Conservation (phyloP, 306 rosid species). For the Malus sieversii region DNA sequence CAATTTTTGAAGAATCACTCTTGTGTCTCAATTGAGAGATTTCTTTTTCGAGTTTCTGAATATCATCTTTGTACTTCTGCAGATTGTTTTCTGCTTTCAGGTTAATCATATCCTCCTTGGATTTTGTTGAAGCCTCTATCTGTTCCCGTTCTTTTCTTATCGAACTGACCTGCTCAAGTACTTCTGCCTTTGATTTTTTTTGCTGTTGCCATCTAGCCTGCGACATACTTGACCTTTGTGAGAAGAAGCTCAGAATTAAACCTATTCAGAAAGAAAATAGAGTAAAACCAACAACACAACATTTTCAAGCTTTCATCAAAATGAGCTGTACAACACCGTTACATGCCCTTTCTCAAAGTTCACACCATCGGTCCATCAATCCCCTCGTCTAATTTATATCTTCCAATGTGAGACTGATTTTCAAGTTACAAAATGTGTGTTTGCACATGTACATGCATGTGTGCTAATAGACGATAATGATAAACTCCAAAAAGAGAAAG, state of each 20-base stretch:
- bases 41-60: conserved; percentile 72
- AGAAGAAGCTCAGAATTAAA: conserved; percentile 39
- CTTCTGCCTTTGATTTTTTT: conserved; percentile 57
- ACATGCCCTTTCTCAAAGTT: not conserved
- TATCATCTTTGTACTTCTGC: conserved; percentile 56
- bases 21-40: conserved; percentile 64
- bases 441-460: not conserved
- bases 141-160: conserved; percentile 75
- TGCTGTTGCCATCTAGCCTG: conserved; percentile 81
- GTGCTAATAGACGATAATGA: not conserved
- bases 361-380: not conserved
- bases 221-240: conserved; percentile 37
- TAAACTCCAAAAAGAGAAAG: not conserved
- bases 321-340: not conserved
- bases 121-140: conserved; percentile 54
- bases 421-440: not conserved
- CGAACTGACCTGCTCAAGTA: conserved; percentile 38
- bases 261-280: conserved; percentile 27
- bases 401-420: not conserved
- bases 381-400: not conserved
- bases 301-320: not conserved
- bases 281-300: conserved; percentile 13
- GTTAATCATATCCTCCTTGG: conserved; percentile 57
- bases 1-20: conserved; percentile 72
- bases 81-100: conserved; percentile 61